Conservation (phyloP, 2,329 filamentous ascomycete genomes). For the Calonectria pseudoturangicola region DNA sequence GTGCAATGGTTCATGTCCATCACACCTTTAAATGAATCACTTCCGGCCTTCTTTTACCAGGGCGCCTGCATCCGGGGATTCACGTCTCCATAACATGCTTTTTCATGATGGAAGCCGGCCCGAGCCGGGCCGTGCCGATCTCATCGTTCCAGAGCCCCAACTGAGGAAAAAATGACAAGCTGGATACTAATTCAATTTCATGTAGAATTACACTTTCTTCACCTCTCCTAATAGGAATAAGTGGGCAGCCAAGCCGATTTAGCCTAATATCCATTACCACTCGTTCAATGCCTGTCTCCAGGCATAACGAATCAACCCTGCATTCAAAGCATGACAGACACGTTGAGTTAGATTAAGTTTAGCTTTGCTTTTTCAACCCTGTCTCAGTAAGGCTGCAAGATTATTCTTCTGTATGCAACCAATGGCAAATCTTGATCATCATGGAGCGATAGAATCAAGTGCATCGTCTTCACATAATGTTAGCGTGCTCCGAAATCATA, state of each 20-base stretch:
- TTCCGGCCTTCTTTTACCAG: background rate
- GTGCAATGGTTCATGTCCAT: background rate
- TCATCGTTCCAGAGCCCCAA: background rate
- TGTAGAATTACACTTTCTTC: background rate
- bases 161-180: background rate
- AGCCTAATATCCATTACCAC: background rate
- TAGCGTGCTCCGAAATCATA: background rate
- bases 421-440: constrained; percentile 1
- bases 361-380: background rate
- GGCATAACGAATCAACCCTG: background rate
- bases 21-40: background rate
- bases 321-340: too few relatives aligned
- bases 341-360: too few relatives aligned
- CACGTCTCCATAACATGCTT: background rate
- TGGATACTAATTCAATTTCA: background rate
- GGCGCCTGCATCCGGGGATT: background rate
- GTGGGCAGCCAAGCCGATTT: background rate
- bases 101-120: background rate
- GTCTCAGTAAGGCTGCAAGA: background rate
- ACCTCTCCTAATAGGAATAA: background rate
- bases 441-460: background rate
- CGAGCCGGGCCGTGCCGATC: background rate
- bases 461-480: background rate
- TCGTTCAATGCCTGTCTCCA: background rate
- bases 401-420: constrained; percentile 13